Conservation (phyloP, 75 land plant genomes). For the Pinus tabuliformis region DNA sequence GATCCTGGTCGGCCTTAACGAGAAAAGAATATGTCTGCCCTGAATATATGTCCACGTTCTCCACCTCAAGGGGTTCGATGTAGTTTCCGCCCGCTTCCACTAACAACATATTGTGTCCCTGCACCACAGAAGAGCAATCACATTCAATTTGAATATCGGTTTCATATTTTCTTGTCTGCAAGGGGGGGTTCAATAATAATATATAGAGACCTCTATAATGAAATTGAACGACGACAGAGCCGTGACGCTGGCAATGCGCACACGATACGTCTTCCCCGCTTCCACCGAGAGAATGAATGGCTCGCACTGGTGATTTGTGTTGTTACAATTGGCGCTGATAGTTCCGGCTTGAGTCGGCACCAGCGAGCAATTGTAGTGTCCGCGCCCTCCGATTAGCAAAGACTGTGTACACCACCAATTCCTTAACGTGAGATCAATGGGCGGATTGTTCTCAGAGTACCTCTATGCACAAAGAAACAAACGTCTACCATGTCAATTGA, state of each 20-base stretch:
- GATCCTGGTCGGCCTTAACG: conserved; percentile 63
- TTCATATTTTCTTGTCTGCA: background rate
- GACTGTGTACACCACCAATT: conserved; percentile 29
- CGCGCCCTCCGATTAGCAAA: conserved; percentile 72
- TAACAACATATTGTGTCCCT: conserved; percentile 80
- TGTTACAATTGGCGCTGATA: conserved; percentile 33
- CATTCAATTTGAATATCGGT: background rate
- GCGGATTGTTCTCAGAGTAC: too few species aligned
- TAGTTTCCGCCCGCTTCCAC: conserved; percentile 83
- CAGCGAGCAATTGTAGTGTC: conserved; percentile 55
- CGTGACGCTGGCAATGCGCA: conserved; percentile 55
- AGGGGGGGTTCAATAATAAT: background rate
- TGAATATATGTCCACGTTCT: conserved; percentile 64
- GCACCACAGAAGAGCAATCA: background rate
- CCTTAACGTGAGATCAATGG: too few species aligned
- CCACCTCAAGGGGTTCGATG: conserved; percentile 54
- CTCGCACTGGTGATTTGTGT: conserved; percentile 49
- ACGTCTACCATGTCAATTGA: too few species aligned
- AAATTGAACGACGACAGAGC: conserved; percentile 57
- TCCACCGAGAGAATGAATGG: conserved; percentile 46
- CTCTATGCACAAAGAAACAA: too few species aligned
- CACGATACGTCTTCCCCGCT: conserved; percentile 64
- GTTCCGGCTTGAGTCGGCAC: background rate
- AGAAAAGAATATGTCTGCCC: conserved; percentile 81
- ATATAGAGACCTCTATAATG: conserved; percentile 41